Evolutionary conservation across 352 stramenopile genomes (phyloP), one percentile per base, ranked within the genome.

Genomic region (Globisporangium rhizosaccharum): DNA sequence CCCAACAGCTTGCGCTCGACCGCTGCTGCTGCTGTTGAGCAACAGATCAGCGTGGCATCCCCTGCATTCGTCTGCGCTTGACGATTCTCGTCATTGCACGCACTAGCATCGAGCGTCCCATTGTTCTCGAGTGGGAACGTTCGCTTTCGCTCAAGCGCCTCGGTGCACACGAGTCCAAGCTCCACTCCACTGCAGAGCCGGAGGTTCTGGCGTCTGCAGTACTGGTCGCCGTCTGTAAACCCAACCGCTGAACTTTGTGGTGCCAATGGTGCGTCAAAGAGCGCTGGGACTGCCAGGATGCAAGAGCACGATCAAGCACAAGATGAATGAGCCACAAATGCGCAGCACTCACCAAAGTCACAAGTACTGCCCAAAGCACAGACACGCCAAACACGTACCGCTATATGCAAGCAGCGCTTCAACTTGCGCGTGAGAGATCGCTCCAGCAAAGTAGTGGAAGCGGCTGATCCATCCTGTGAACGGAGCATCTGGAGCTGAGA

Each of bases 391-490:
- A n/a, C 5, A 46, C 39, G 17, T 68, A 87, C 76, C 76, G 59
- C 73, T 76, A 26, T 75, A 79, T 23, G 69, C 64, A 23, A 63
- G 23, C 3, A 85, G 63, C 41, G 74, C 63, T 39, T 68, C 28
- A 2, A 85, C 53, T 64, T 87, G 66, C 25, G 64, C 30, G 11
- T 51, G 11, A 1, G 72, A 68, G 15, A 87, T 67, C 17, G 67
- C 64, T 15, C 58, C 68, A 25, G 71, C 30, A 50, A 83, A 73
- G 41, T 67, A 87, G 17, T 82, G 71, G 52, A 85, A 72, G 1
- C 67, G 62, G 4, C 67, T 61, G 18, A 87, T 75, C 75, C 74
- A 85, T 11, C 77, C 77, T 0, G 33, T 62, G 51, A 83, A 83
- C 3, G 36, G 49, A n/a, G 30, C 18, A 23, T 47, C 33, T 17